Conservation (phyloP, 1,139 yeast species). For the Blastobotrys buckinghamii region DNA sequence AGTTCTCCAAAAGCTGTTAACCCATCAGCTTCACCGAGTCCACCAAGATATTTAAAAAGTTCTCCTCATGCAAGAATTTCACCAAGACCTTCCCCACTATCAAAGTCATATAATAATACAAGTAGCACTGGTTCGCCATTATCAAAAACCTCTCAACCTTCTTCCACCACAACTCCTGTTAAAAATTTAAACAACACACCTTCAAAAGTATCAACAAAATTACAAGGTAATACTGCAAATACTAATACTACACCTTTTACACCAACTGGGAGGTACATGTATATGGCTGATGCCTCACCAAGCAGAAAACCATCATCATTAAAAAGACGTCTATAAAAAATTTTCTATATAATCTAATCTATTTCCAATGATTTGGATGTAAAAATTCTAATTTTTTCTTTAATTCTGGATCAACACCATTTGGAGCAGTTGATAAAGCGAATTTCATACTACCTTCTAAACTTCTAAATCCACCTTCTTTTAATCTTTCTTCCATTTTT, state of each 20-base stretch:
- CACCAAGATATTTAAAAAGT: slow-evolving; percentile 28
- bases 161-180: not conserved
- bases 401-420: slow-evolving; percentile 66
- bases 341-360: slow-evolving; percentile 1
- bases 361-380: slow-evolving; percentile 85
- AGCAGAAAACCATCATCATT: slow-evolving; percentile 9
- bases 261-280: slow-evolving; percentile 18
- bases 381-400: slow-evolving; percentile 76
- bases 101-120: slow-evolving; percentile 22
- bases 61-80: slow-evolving; percentile 26
- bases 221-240: not conserved
- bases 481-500: slow-evolving; percentile 56
- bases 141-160: slow-evolving; percentile 11
- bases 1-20: slow-evolving; percentile 23
- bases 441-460: slow-evolving; percentile 73
- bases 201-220: not conserved
- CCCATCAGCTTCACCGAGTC: slow-evolving; percentile 23
- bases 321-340: slow-evolving; percentile 1
- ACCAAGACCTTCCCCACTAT: slow-evolving; percentile 26
- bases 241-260: slow-evolving; percentile 11
- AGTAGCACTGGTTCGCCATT: slow-evolving; percentile 12
- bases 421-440: slow-evolving; percentile 74
- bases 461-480: slow-evolving; percentile 59
- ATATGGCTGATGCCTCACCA: slow-evolving; percentile 21
- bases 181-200: slow-evolving; percentile 6